Conservation (phyloP, 2,329 filamentous ascomycete genomes). For the Coniella vitis region DNA sequence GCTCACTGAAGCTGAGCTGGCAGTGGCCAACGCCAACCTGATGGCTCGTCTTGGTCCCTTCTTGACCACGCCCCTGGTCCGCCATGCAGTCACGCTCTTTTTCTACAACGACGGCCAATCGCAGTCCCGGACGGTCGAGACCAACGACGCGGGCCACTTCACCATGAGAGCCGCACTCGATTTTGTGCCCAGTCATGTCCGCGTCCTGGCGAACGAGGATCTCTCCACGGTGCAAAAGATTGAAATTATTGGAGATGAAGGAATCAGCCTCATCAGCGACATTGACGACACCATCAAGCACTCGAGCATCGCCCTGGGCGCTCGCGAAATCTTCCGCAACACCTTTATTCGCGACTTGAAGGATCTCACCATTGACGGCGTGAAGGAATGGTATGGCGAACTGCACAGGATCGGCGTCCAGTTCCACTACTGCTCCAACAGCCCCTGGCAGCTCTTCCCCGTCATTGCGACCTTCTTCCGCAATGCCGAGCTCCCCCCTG, state of each 20-base stretch:
- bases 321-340: constrained; percentile 92
- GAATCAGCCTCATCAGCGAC: constrained; percentile 91
- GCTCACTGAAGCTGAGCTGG: constrained; percentile 69
- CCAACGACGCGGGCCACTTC: constrained; percentile 88
- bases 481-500: constrained; percentile 70
- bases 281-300: constrained; percentile 97
- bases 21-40: constrained; percentile 75
- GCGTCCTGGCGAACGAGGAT: constrained; percentile 78
- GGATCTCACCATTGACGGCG: constrained; percentile 78
- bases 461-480: constrained; percentile 81
- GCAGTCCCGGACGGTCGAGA: constrained; percentile 75
- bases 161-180: constrained; percentile 70
- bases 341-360: constrained; percentile 82
- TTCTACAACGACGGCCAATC: constrained; percentile 86
- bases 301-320: constrained; percentile 80
- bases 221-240: constrained; percentile 77
- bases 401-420: constrained; percentile 75
- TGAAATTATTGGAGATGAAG: constrained; percentile 66
- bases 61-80: constrained; percentile 72
- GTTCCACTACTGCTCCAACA: constrained; percentile 98
- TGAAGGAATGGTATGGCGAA: constrained; percentile 79
- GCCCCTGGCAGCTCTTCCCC: constrained; percentile 94
- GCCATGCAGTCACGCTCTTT: constrained; percentile 79
- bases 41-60: constrained; percentile 87
- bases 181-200: constrained; percentile 84